A percentile compares a stretch with the other conserved stretches of the same genome.
Evolutionary conservation across 768 basidiomycete genomes (phyloP).

Genomic region (Ramaria sp.): DNA sequence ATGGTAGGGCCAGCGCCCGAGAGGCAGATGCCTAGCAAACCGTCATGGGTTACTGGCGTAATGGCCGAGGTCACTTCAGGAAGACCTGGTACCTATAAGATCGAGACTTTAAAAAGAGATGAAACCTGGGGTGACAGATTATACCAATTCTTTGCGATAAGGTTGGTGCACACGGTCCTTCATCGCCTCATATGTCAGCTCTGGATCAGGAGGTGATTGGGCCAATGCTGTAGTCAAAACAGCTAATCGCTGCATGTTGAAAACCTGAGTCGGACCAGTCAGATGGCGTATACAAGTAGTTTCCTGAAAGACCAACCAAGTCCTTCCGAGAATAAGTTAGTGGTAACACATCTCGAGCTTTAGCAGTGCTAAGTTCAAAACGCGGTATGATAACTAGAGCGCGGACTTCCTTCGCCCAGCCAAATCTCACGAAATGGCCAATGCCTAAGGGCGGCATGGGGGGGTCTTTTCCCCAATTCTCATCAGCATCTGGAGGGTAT

Average conservation of each 20-base stretch:
- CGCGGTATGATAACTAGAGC: conserved; percentile 91
- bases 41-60: conserved; percentile 83
- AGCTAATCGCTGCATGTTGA: conserved; percentile 93
- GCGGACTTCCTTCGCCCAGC: conserved; percentile 75
- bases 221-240: conserved; percentile 92
- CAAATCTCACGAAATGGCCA: conserved; percentile 87
- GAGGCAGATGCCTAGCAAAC: conserved; percentile 93
- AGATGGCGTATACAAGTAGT: background rate
- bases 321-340: conserved; percentile 79
- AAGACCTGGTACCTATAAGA: conserved; percentile 80
- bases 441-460: conserved; percentile 84
- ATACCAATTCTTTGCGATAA: conserved; percentile 77
- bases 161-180: conserved; percentile 97
- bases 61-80: conserved; percentile 84
- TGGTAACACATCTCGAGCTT: conserved; percentile 85
- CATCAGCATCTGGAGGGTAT: conserved; percentile 86
- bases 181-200: conserved; percentile 99
- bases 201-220: conserved; percentile 84
- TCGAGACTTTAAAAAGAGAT: background rate
- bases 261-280: conserved; percentile 48
- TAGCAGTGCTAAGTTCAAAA: conserved; percentile 95
- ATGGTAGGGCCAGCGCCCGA: conserved; percentile 98
- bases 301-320: conserved; percentile 44
- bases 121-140: conserved; percentile 18
- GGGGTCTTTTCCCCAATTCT: conserved; percentile 83